phyloP scores from a whole-genome alignment of 2,329 filamentous ascomycete species.

The Paecilomyces sp. region DNA sequence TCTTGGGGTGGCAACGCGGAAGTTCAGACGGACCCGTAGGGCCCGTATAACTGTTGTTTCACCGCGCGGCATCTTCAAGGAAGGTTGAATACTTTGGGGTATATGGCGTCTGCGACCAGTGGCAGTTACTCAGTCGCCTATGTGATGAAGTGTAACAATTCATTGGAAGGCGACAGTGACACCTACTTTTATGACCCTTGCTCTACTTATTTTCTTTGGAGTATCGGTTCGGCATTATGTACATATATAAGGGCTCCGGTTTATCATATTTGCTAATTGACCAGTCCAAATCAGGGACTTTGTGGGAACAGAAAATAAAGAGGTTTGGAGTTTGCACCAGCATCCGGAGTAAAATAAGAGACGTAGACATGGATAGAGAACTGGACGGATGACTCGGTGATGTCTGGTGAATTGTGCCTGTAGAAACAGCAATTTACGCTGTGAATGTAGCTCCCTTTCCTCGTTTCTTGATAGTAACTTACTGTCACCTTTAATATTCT shows the following conservation, averaged over 20 bases:
- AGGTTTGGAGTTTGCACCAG: not conserved
- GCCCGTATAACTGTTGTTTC: conserved; percentile 1
- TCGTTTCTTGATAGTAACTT: no score
- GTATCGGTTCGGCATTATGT: not conserved
- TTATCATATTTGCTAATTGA: not conserved
- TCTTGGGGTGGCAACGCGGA: conserved; percentile 14
- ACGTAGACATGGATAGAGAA: not conserved
- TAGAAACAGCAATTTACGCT: no score
- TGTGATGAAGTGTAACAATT: not conserved
- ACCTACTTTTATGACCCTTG: not conserved
- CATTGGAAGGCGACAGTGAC: not conserved
- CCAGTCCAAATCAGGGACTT: not conserved
- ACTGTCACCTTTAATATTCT: no score
- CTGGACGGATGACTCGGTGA: no score
- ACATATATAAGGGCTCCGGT: not conserved
- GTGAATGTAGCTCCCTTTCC: no score
- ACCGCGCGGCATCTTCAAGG: conserved; percentile 3
- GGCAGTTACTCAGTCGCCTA: not conserved
- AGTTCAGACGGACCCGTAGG: conserved; percentile 11
- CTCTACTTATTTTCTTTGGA: not conserved
- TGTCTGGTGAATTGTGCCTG: no score
- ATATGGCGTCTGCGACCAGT: not conserved
- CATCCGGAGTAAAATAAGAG: not conserved
- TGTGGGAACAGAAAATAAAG: not conserved
- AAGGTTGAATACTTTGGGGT: not conserved